These are phyloP conservation scores for Rhizopus arrhizus DNA, from an alignment of 371 early-diverging fungal genomes.

Conservation along the genomic window DNA sequence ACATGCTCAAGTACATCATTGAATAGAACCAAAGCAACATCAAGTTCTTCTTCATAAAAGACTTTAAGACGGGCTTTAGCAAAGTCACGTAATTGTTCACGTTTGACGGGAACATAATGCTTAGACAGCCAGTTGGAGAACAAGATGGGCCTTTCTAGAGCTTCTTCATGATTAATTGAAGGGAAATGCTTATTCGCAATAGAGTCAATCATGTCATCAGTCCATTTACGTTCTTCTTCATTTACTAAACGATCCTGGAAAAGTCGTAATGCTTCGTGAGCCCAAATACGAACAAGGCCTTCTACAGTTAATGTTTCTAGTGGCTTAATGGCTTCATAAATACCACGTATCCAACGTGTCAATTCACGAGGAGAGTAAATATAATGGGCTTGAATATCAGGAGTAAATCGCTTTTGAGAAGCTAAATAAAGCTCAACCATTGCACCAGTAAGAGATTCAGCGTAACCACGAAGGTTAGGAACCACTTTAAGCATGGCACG, in stretches of 20 bases:
- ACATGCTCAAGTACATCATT: conserved; percentile 98
- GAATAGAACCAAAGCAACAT: conserved; percentile 94
- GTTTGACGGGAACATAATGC: conserved; percentile 86
- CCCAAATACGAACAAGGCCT: conserved; percentile 94
- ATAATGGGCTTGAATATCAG: conserved; percentile 97
- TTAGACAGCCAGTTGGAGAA: conserved; percentile 98
- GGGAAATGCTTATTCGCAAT: conserved; percentile 92
- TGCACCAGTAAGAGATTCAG: conserved; percentile 91
- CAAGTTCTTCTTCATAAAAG: conserved; percentile 98
- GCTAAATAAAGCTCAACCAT: conserved; percentile 95
- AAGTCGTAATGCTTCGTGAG: conserved; percentile 95
- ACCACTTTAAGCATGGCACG: conserved; percentile 94
- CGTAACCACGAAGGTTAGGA: conserved; percentile 90
- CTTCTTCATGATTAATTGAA: conserved; percentile 67
- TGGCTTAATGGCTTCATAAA: conserved; percentile 91
- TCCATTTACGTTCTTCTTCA: conserved; percentile 91
- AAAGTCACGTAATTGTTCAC: conserved; percentile 90
- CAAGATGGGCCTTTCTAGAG: conserved; percentile 89
- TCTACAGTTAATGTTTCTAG: conserved; percentile 83
- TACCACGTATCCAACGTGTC: conserved; percentile 98
- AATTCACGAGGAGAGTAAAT: conserved; percentile 99
- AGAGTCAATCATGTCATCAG: conserved; percentile 84
- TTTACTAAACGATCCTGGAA: conserved; percentile 97
- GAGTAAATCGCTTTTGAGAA: conserved; percentile 92
- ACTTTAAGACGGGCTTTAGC: conserved; percentile 94